A percentile compares a stretch with the other conserved stretches of the same genome.
phyloP scores from a whole-genome alignment of 441 rosid species.

The Gossypium gossypioides region DNA sequence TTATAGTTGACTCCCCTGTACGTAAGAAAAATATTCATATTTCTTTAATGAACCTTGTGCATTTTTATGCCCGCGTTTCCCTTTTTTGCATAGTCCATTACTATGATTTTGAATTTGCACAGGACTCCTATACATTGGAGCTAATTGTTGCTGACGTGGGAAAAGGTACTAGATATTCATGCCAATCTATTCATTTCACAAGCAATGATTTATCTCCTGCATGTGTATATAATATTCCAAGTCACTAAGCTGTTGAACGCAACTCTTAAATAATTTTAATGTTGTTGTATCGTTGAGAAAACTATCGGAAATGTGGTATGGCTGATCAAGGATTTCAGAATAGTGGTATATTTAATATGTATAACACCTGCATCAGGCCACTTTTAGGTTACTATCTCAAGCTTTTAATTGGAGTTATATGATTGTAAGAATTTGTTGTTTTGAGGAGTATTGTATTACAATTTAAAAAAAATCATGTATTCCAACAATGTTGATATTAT shows the following conservation, averaged over 20 bases:
- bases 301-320: not conserved
- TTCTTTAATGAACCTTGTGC: not conserved
- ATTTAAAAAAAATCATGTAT: not conserved
- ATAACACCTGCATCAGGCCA: not conserved
- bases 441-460: not conserved
- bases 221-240: not conserved
- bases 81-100: not conserved
- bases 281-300: not conserved
- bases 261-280: not conserved
- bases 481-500: not conserved
- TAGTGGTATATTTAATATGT: not conserved
- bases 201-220: not conserved
- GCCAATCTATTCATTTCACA: slow-evolving; percentile 7
- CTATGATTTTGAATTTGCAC: slow-evolving; percentile 21
- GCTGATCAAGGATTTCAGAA: not conserved
- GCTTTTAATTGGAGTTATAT: not conserved
- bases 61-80: not conserved
- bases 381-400: not conserved
- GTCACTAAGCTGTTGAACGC: not conserved
- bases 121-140: slow-evolving; percentile 65
- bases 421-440: not conserved
- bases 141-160: slow-evolving; percentile 61
- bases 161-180: slow-evolving; percentile 39
- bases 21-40: not conserved
- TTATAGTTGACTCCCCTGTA: slow-evolving; percentile 77